phyloP scores from a whole-genome alignment of 768 basidiomycete species.

The Infundibulicybe gibba region DNA sequence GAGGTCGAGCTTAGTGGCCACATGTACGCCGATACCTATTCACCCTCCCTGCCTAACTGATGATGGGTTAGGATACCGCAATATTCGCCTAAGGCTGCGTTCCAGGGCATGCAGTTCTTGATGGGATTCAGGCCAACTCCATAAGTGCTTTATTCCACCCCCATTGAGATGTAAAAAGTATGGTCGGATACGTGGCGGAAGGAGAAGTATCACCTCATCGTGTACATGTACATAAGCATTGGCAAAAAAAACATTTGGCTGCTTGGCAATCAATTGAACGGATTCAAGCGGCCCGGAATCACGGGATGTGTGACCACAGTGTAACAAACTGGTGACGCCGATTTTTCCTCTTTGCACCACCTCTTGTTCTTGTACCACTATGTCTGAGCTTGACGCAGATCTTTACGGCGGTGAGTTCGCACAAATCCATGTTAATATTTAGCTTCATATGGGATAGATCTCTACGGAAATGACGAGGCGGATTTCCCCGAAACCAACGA shows the following conservation, averaged over 20 bases:
- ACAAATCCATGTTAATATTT: neutral
- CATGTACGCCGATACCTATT: conserved; percentile 40
- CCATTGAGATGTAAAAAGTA: no score
- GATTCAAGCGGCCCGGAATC: no score
- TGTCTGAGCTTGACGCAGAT: conserved; percentile 87
- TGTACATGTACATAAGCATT: no score
- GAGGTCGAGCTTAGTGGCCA: conserved; percentile 72
- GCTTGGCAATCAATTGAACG: no score
- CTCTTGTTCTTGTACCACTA: conserved; percentile 34
- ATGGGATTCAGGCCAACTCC: conserved; percentile 49
- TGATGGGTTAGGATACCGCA: conserved; percentile 50
- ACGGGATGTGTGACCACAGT: conserved; percentile 7
- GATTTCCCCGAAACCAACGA: conserved; percentile 51
- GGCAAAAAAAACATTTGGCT: no score
- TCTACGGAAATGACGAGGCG: conserved; percentile 71
- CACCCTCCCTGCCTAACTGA: neutral
- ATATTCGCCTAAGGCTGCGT: conserved; percentile 66
- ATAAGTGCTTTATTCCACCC: no score
- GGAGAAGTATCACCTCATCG: no score
- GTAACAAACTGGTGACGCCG: no score
- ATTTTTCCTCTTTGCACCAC: conserved; percentile 3
- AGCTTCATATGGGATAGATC: conserved; percentile 38
- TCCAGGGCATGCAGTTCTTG: conserved; percentile 66
- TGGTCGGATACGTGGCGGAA: no score
- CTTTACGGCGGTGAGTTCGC: conserved; percentile 76